A percentile compares a stretch with the other conserved stretches of the same genome.
Conservation (phyloP, 352 stramenopile genomes). For the Globisporangium apiculatum region DNA sequence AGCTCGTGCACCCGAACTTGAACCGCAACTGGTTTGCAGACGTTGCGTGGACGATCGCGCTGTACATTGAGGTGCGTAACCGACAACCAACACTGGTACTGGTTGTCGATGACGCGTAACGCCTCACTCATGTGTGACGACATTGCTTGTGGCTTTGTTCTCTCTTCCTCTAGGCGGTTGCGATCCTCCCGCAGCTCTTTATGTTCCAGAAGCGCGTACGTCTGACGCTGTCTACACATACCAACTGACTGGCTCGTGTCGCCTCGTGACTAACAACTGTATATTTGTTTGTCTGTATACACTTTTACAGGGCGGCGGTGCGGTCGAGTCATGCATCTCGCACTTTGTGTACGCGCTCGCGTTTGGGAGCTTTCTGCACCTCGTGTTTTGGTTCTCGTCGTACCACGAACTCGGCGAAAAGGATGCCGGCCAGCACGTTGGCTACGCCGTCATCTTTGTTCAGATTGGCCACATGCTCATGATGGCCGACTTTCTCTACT, state of each 20-base stretch:
- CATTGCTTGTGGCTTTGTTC: no score
- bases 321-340: constrained; percentile 95
- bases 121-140: no score
- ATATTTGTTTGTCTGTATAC: no score
- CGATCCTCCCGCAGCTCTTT: constrained; percentile 97
- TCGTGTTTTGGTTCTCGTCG: constrained; percentile 98
- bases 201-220: constrained; percentile 97
- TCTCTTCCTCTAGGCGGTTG: constrained; percentile 44
- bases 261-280: neutral
- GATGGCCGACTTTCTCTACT: constrained; percentile 99
- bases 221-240: constrained; percentile 3
- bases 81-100: no score
- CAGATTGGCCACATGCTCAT: constrained; percentile 98
- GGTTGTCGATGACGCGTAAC: neutral
- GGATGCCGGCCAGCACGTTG: constrained; percentile 82
- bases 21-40: constrained; percentile 97
- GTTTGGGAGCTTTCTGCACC: constrained; percentile 94
- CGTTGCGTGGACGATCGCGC: constrained; percentile 96
- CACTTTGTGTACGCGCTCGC: constrained; percentile 96
- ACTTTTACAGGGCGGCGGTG: constrained; percentile 63
- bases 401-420: constrained; percentile 97
- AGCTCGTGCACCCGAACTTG: constrained; percentile 93
- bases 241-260: no score
- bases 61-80: constrained; percentile 90
- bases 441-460: constrained; percentile 95